Evolutionary conservation across 2,329 filamentous ascomycete species (phyloP), one percentile per base, ranked within the genome.

Genomic region (Trichophyton equinum): DNA sequence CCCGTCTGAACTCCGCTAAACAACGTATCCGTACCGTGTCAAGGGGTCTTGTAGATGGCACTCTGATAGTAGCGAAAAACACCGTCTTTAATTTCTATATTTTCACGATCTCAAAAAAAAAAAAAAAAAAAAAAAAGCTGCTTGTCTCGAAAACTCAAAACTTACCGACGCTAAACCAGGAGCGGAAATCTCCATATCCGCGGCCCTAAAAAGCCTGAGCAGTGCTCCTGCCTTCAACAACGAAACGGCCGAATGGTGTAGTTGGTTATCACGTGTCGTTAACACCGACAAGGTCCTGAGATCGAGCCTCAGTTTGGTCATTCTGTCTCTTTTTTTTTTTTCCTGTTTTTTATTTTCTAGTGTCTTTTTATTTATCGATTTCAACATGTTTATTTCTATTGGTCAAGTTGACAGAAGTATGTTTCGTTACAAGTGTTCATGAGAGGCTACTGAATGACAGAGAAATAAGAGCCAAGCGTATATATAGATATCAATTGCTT

Each of bases 401-500:
- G 4, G 15, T 55, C 20, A 9, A 15, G 25, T 27, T 27, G 27
- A 13, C 4, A 8, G n/a, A 3, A 22, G 22, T 22, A 8, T 22
- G 40, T 15, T 44, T n/a, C 2, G 4, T n/a, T 44, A 44, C 1
- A 18, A 7, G 40, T 0, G 40, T 1, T 6, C 20, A 11, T 20
- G 4, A 18, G 44, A 6, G 44, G 11, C 15, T 25, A 51, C 18
- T 47, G 36, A 20, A 25, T 40, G 30, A 13, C 1, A 22, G n/a
- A n/a, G 15, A 44, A n/a, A 30, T 46, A 38, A 9, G 3, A 3
- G 4, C 20, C 13, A 51, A 11, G 2, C 15, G 25, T 51, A 27
- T 51, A 27, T 51, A 27, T 30, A 51, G 44, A 60, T 44, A 61
- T 60, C 57, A 65, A 71, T 71, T 71, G 68, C 73, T 73, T 70